Evolutionary conservation across 176 grass and related monocot genomes (phyloP).

Genomic region (Metroxylon sagu): DNA sequence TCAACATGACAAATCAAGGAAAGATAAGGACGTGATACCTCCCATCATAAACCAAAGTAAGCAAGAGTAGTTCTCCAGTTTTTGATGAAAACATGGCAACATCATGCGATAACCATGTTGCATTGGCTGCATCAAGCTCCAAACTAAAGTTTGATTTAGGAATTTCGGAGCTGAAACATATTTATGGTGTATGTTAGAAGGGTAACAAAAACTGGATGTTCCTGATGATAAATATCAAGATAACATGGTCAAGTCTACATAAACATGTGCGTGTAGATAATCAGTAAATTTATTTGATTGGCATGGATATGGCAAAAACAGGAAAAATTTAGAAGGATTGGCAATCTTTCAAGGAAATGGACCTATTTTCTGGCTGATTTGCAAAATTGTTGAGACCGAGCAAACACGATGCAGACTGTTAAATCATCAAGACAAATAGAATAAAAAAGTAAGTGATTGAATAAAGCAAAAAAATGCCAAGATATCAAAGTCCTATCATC

Average conservation of each 20-base stretch:
- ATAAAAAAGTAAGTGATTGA: conserved; percentile 2
- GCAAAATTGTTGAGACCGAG: conserved; percentile 77
- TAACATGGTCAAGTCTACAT: no score
- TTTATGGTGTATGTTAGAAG: neutral
- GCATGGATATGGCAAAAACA: no score
- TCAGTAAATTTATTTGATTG: no score
- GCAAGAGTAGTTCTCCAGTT: conserved; percentile 71
- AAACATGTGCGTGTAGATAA: no score
- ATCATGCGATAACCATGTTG: conserved; percentile 80
- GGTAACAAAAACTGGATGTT: neutral
- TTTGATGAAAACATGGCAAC: conserved; percentile 81
- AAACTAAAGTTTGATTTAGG: conserved; percentile 63
- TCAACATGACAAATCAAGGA: neutral
- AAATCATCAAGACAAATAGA: conserved; percentile 23
- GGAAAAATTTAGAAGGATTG: no score
- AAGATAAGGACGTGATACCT: conserved; percentile 24
- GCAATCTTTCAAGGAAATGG: neutral
- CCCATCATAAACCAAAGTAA: conserved; percentile 77
- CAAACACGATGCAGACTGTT: conserved; percentile 85
- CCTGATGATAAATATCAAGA: no score
- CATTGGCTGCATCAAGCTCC: conserved; percentile 90
- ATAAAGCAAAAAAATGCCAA: conserved; percentile 16
- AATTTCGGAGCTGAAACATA: conserved; percentile 73
- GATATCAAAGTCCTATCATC: neutral
- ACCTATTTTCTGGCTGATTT: conserved; percentile 75